Evolutionary conservation across 2,329 filamentous ascomycete species (phyloP), one percentile per base, ranked within the genome.

Genomic region (Lasiodiplodia gonubiensis): DNA sequence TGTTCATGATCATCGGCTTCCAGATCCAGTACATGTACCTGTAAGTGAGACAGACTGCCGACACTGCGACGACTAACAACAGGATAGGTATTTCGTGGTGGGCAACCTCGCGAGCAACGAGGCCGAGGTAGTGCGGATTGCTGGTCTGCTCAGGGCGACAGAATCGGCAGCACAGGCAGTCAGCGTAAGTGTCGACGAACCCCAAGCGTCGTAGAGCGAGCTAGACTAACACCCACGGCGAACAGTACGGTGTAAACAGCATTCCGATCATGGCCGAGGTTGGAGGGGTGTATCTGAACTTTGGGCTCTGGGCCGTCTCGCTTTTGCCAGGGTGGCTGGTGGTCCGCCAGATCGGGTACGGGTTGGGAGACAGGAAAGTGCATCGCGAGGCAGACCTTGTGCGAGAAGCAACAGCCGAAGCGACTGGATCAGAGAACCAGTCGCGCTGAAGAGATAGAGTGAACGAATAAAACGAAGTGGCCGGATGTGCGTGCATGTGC

Each of bases 1-100:
- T 93, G 6, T 86, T 93, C 71, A 83, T 91, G 71, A 87, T 88
- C 0, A 78, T 86, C 12, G 86, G 88, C 0, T 92, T 92, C 71
- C 90, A 92, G 77, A 71, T 92, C 8, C 92, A 92, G 75, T 93
- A 93, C 74, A 82, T 92, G 70, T 92, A 88, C 74, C 77, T 92
- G 82, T 87, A 75, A 67, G 65, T 46, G 25, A 18, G n/a, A 4
- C 11, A 8, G 30, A 0, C 2, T 5, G 16, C 1, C 18, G 46
- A 1, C 23, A 2, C 35, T 35, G 16, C 27, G 23, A 18, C 25
- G 7, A 57, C 65, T 67, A n/a, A 67, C 48, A n/a, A 21, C 21
- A 12, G 46, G 4, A n/a, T 25, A 67, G 65, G n/a, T 92, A 92
- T 79, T 92, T 92, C 72, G 81, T 92, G 68, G 86, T 92, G 11